Evolutionary conservation across 2,329 filamentous ascomycete species (phyloP).

Genomic region (Nannizziopsis barbatae): DNA sequence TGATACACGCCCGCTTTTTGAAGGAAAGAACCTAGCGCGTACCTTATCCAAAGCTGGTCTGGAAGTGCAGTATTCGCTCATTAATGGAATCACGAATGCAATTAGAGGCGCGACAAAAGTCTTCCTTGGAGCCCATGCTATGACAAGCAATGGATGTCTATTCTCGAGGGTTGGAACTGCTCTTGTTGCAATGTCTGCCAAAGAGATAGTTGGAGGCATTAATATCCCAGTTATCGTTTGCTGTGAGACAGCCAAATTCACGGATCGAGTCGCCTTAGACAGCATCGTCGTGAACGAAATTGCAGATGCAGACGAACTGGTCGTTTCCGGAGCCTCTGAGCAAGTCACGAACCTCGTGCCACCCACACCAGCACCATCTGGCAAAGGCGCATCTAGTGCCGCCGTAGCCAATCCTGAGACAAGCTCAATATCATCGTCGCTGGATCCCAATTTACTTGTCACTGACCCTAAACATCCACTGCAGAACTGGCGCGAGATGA

Average conservation of each 20-base stretch:
- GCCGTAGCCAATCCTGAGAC: slow-evolving; percentile 18
- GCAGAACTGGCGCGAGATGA: slow-evolving; percentile 47
- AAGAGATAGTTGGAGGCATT: slow-evolving; percentile 44
- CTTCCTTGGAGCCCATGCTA: slow-evolving; percentile 78
- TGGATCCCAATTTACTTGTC: slow-evolving; percentile 3
- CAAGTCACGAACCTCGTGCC: slow-evolving; percentile 12
- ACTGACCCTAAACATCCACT: slow-evolving; percentile 30
- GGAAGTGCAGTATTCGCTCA: slow-evolving; percentile 67
- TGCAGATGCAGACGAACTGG: slow-evolving; percentile 59
- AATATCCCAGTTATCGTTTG: slow-evolving; percentile 76
- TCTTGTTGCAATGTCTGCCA: slow-evolving; percentile 72
- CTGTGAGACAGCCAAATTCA: slow-evolving; percentile 92
- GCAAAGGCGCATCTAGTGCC: slow-evolving; percentile 25
- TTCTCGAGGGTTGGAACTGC: slow-evolving; percentile 82
- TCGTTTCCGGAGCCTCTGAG: slow-evolving; percentile 18
- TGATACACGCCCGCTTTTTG: slow-evolving; percentile 61
- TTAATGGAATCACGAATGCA: slow-evolving; percentile 64
- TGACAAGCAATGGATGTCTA: slow-evolving; percentile 88
- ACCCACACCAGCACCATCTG: slow-evolving; percentile 16
- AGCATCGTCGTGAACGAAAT: slow-evolving; percentile 93
- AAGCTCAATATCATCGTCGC: slow-evolving; percentile 8
- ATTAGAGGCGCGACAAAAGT: slow-evolving; percentile 62
- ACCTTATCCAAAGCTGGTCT: slow-evolving; percentile 59
- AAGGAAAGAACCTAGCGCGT: slow-evolving; percentile 61
- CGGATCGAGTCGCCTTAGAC: slow-evolving; percentile 77